Conservation (phyloP, 139 green algal species). For the Coccomyxa sp. region DNA sequence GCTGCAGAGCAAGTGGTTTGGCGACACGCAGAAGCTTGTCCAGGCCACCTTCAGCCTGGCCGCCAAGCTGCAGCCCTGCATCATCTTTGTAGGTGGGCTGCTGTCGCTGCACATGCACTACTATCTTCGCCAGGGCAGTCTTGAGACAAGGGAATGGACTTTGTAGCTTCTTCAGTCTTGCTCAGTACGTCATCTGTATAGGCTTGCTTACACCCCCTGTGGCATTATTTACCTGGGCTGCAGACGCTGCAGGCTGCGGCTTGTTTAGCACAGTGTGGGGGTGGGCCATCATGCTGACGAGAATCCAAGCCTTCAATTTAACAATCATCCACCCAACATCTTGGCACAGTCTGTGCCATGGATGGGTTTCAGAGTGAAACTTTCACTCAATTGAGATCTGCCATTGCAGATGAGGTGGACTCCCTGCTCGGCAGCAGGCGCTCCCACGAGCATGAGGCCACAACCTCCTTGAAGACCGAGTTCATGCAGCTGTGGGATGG, state of each 20-base stretch:
- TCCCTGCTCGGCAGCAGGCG: constrained; percentile 79
- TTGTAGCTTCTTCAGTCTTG: no score
- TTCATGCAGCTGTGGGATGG: constrained; percentile 98
- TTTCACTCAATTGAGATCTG: neutral
- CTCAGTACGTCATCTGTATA: no score
- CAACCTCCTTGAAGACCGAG: constrained; percentile 86
- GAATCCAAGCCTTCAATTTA: no score
- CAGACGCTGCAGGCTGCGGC: neutral
- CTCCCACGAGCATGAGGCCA: constrained; percentile 85
- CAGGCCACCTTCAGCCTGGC: constrained; percentile 83
- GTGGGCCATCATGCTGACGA: no score
- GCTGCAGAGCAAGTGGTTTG: constrained; percentile 95
- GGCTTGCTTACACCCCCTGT: no score
- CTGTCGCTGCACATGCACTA: no score
- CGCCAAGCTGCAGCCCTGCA: constrained; percentile 85
- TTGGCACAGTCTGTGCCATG: no score
- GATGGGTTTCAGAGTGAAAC: no score
- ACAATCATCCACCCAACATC: no score
- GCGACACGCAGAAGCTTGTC: constrained; percentile 88
- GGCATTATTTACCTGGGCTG: no score
- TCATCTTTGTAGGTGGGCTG: constrained; percentile 91
- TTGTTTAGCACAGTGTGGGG: neutral
- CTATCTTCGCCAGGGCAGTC: no score
- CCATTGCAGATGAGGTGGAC: constrained; percentile 86
- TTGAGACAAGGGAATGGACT: no score